Percentiles rank a stretch among this genome's conserved stretches.
Evolutionary conservation across 805 yeast genomes (phyloP).

Genomic region (Candida peoriensis): DNA sequence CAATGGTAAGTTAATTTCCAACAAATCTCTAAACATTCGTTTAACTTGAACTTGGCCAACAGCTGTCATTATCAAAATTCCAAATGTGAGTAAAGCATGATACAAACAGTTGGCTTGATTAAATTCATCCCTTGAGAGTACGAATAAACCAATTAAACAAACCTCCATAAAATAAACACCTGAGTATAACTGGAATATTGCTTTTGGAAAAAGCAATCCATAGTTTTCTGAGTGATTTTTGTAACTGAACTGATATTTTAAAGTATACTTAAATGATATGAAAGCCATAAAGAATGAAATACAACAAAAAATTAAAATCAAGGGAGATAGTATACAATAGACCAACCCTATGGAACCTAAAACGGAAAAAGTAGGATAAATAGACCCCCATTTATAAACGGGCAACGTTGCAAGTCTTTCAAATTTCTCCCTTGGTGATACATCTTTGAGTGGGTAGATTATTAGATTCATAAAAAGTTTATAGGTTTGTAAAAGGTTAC

Average conservation of each 20-base stretch:
- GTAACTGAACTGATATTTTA: constrained; percentile 50
- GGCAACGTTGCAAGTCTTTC: constrained; percentile 39
- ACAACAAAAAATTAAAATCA: constrained; percentile 57
- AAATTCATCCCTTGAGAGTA: constrained; percentile 48
- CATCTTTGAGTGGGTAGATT: constrained; percentile 33
- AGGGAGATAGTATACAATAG: constrained; percentile 75
- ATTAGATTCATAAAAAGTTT: constrained; percentile 40
- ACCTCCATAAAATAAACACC: constrained; percentile 81
- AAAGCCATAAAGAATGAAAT: constrained; percentile 53
- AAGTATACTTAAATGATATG: constrained; percentile 66
- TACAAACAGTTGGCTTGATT: constrained; percentile 38
- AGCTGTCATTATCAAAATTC: constrained; percentile 47
- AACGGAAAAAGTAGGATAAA: constrained; percentile 72
- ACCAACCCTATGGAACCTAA: constrained; percentile 74
- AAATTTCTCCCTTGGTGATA: constrained; percentile 59
- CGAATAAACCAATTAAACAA: constrained; percentile 71
- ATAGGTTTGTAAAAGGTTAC: constrained; percentile 56
- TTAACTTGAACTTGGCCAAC: constrained; percentile 52
- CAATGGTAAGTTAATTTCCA: constrained; percentile 33
- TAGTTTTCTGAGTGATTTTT: constrained; percentile 54
- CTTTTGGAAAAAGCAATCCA: constrained; percentile 70
- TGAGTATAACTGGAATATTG: constrained; percentile 69
- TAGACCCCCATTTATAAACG: constrained; percentile 67
- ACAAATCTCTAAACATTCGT: constrained; percentile 32
- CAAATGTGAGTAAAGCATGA: constrained; percentile 49